Evolutionary conservation across 352 stramenopile genomes (phyloP).

Genomic region (Globisporangium echinulatum): DNA sequence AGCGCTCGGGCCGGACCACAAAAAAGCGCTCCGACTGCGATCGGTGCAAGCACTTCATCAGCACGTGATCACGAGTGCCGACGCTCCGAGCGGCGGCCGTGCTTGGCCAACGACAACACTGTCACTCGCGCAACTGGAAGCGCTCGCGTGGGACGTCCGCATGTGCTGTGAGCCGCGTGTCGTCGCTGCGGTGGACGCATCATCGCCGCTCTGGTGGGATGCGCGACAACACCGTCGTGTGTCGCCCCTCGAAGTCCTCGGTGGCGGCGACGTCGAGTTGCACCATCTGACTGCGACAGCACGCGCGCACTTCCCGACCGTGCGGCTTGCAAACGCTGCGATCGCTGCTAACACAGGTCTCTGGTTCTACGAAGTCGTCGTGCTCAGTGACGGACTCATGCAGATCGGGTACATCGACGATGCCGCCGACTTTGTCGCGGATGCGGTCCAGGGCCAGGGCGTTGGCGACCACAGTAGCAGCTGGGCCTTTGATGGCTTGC

Average conservation of each 20-base stretch:
- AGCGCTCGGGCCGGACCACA: constrained; percentile 22
- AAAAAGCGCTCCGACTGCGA: constrained; percentile 27
- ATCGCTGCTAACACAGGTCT: constrained; percentile 55
- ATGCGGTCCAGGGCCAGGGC: constrained; percentile 80
- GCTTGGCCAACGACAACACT: not conserved
- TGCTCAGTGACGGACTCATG: constrained; percentile 88
- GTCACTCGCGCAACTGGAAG: constrained; percentile 23
- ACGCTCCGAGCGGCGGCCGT: not conserved
- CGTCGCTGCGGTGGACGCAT: no score
- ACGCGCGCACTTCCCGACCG: constrained; percentile 75
- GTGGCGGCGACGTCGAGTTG: constrained; percentile 67
- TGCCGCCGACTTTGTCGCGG: constrained; percentile 57
- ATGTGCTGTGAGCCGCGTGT: not conserved
- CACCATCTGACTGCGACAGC: constrained; percentile 45
- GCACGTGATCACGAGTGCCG: constrained; percentile 10
- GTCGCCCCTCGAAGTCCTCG: constrained; percentile 39
- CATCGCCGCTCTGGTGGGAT: constrained; percentile 19
- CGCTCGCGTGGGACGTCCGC: constrained; percentile 21
- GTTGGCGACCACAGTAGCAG: constrained; percentile 89
- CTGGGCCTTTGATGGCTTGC: constrained; percentile 90
- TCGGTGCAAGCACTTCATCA: constrained; percentile 20
- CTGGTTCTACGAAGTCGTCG: constrained; percentile 88
- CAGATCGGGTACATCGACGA: constrained; percentile 92
- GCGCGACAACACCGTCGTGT: constrained; percentile 3
- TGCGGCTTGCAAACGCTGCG: constrained; percentile 37